Evolutionary conservation across 139 green algal genomes (phyloP), one percentile per base, ranked within the genome.

Genomic region (Chlorella vulgaris): DNA sequence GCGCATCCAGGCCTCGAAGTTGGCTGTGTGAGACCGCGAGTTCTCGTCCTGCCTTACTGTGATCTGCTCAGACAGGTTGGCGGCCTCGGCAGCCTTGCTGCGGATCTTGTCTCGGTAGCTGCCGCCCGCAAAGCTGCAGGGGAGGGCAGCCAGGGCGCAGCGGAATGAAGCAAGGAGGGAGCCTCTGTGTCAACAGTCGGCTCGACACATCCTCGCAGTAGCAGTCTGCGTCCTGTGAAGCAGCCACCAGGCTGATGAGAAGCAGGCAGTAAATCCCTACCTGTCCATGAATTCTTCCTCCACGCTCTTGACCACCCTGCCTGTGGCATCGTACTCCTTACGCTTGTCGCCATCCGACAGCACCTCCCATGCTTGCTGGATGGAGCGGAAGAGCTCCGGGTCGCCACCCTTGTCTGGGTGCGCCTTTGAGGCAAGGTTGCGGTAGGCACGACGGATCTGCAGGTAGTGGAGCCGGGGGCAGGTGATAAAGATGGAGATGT

Each of bases 1-100:
- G 6, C 94, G 80, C 91, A 98, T 89, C 91, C 90, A 98, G 24
- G 94, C 94, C 88, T 95, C 93, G 78, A 96, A 96, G 26, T 90
- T 90, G 19, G 92, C 85, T 6, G 89, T 93, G 81, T 96, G 93
- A 55, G 87, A 93, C 65, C 90, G 81, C 15, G 81, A 63, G 5
- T 81, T 74, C 13, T 84, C 39, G 15, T 76, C 66, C 39, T 92
- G 92, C 33, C 81, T 78, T n/a, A 93, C 74, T 2, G 84, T 81
- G 66, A 96, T 90, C 79, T 94, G 90, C n/a, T 96, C 93, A 4
- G 84, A 87, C 29, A 96, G 71, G 33, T 81, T 89, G 26, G 65
- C 43, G 5, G 76, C 62, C 40, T 88, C 80, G 53, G 65, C 61
- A 29, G 85, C 81, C 22, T 80, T 63, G 19, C 84, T 55, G 21